Percentiles rank a stretch among this genome's conserved stretches.
Conservation (phyloP, 805 yeast species). For the Candida montana region DNA sequence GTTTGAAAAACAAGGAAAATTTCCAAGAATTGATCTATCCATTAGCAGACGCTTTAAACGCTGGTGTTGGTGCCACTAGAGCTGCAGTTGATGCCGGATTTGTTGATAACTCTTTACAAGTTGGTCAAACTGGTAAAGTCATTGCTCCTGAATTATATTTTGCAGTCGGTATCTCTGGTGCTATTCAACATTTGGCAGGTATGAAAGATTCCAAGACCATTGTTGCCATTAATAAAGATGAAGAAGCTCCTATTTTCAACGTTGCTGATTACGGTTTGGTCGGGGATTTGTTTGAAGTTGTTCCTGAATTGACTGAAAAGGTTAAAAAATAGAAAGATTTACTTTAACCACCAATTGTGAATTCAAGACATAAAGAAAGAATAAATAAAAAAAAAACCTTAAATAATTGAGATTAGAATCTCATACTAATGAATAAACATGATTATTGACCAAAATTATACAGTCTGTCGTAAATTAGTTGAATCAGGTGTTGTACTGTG, state of each 20-base stretch:
- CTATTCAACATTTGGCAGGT: constrained; percentile 97
- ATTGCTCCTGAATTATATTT: constrained; percentile 94
- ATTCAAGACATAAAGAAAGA: too few relatives aligned
- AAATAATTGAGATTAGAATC: too few relatives aligned
- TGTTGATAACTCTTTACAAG: constrained; percentile 93
- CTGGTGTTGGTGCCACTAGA: constrained; percentile 96
- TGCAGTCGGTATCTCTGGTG: constrained; percentile 94
- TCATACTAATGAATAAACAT: constrained; percentile 1
- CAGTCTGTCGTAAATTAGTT: too few relatives aligned
- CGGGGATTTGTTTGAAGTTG: constrained; percentile 78
- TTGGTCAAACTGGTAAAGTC: constrained; percentile 97
- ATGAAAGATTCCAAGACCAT: constrained; percentile 94
- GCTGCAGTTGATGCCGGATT: constrained; percentile 97
- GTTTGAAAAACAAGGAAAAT: constrained; percentile 82
- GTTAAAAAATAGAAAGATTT: constrained; percentile 25
- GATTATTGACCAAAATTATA: too few relatives aligned
- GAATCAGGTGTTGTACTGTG: background rate
- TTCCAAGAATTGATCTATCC: constrained; percentile 77
- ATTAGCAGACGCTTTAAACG: constrained; percentile 82
- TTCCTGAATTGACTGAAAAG: constrained; percentile 88
- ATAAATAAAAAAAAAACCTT: too few relatives aligned
- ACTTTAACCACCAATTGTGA: too few relatives aligned
- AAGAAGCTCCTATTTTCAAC: constrained; percentile 89
- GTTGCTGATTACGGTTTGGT: constrained; percentile 86
- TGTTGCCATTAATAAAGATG: constrained; percentile 92